Evolutionary conservation across 1,284 basidiomycete species (phyloP).

Genomic region (Rhodotorula sp.): DNA sequence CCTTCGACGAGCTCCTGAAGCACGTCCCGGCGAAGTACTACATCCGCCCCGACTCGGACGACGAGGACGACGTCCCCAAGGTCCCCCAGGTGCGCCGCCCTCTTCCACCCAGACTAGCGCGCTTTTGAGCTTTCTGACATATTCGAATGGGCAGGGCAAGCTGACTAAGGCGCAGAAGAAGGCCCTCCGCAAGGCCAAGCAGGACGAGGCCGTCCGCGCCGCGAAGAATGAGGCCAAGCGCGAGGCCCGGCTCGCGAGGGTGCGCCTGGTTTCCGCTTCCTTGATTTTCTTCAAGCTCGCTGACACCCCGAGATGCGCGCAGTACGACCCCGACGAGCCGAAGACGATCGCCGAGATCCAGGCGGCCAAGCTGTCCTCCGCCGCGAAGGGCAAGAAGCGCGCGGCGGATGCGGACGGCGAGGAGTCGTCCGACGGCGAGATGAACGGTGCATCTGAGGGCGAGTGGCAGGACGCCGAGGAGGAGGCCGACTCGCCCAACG

Average conservation of each 20-base stretch:
- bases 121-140: background rate
- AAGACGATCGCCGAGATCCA: conserved; percentile 76
- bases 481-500: conserved; percentile 49
- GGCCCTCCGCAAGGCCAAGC: conserved; percentile 75
- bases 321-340: conserved; percentile 89
- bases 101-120: background rate
- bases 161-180: conserved; percentile 71
- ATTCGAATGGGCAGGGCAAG: background rate
- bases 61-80: conserved; percentile 58
- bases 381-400: conserved; percentile 58
- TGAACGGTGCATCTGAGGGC: conserved; percentile 21
- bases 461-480: conserved; percentile 36
- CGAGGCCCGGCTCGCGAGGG: conserved; percentile 81
- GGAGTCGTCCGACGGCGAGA: conserved; percentile 42
- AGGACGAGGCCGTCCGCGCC: conserved; percentile 57
- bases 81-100: conserved; percentile 10
- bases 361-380: conserved; percentile 54
- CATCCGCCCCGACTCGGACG: conserved; percentile 67
- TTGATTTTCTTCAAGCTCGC: background rate
- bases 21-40: conserved; percentile 89
- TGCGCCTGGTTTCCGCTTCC: conserved; percentile 48
- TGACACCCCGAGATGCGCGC: conserved; percentile 1
- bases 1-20: conserved; percentile 75
- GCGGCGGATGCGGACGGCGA: conserved; percentile 52
- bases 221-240: conserved; percentile 61